These are phyloP conservation scores for Rhodotorula sp. DNA, from an alignment of 1,284 basidiomycete genomes.

Conservation along the genomic window DNA sequence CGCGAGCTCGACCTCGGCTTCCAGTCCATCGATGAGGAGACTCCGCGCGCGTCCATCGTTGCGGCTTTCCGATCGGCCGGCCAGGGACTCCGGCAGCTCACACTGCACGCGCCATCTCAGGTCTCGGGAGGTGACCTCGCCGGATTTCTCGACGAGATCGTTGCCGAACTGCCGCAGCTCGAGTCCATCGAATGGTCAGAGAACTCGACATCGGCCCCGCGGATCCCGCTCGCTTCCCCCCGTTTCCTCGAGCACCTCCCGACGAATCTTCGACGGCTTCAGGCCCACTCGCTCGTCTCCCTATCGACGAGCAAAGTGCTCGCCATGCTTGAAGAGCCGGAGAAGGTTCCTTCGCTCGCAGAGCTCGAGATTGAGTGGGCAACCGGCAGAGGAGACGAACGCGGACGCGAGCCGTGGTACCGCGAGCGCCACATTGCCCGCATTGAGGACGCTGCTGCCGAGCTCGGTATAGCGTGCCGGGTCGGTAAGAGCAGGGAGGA, in stretches of 20 bases:
- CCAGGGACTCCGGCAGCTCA: slow-evolving; percentile 4
- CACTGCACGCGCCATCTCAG: slow-evolving; percentile 17
- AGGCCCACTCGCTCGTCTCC: slow-evolving; percentile 8
- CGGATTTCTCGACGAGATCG: slow-evolving; percentile 17
- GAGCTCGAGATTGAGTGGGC: slow-evolving; percentile 17
- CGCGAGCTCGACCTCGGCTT: slow-evolving; percentile 4
- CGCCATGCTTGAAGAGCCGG: slow-evolving; percentile 9
- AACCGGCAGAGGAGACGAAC: neutral
- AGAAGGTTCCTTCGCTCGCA: neutral
- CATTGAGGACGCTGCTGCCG: slow-evolving; percentile 13
- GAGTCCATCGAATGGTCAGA: slow-evolving; percentile 24
- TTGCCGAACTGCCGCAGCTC: slow-evolving; percentile 16
- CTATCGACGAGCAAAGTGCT: slow-evolving; percentile 14
- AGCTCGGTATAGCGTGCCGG: slow-evolving; percentile 4
- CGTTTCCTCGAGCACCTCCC: slow-evolving; percentile 4
- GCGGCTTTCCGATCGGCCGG: slow-evolving; percentile 11
- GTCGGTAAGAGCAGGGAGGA: slow-evolving; percentile 8
- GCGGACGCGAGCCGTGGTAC: slow-evolving; percentile 3
- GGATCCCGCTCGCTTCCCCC: slow-evolving; percentile 2
- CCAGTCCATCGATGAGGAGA: slow-evolving; percentile 32
- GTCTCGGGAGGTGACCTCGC: slow-evolving; percentile 9
- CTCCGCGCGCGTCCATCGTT: slow-evolving; percentile 20
- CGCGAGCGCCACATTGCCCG: slow-evolving; percentile 12
- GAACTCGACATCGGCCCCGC: neutral
- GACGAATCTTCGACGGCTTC: neutral